These are phyloP conservation scores for Xylaria venustula DNA, from an alignment of 495 filamentous ascomycete genomes.

Conservation along the genomic window DNA sequence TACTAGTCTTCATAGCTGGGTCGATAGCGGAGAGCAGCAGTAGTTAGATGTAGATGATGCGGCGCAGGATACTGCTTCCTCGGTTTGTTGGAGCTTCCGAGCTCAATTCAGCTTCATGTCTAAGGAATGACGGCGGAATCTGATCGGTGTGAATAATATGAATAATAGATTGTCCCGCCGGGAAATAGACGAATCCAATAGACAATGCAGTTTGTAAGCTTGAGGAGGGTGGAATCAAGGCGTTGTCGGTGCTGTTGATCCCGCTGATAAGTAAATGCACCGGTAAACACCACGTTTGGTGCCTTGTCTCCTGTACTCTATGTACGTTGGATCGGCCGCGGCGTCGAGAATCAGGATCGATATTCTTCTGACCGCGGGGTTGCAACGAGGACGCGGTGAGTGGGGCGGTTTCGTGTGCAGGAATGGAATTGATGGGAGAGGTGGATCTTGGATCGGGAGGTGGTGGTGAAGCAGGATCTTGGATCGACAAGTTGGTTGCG, in stretches of 20 bases:
- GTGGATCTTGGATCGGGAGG: conserved; percentile 9
- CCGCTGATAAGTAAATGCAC: neutral
- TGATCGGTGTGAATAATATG: no score
- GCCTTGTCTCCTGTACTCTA: neutral
- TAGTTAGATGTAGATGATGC: neutral
- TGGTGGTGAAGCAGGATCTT: neutral
- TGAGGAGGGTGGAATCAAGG: neutral
- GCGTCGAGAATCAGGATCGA: neutral
- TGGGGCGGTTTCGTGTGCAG: conserved; percentile 23
- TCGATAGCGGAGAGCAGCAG: conserved; percentile 1
- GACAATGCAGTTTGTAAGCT: neutral
- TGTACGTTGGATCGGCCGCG: neutral
- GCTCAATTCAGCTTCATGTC: conserved; percentile 3
- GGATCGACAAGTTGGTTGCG: neutral
- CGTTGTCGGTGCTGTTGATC: neutral
- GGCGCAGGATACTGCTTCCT: neutral
- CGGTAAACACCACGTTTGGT: neutral
- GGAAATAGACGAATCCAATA: neutral
- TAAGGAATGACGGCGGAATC: neutral
- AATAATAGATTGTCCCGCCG: neutral
- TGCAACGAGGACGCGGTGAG: conserved; percentile 7
- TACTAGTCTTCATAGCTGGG: conserved; percentile 33
- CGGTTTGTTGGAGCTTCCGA: neutral
- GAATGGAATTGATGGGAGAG: conserved; percentile 3
- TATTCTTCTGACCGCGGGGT: conserved; percentile 3